Base-by-base conservation (phyloP, 2,329 filamentous ascomycete species). In the Pestalotiopsis sp. region DNA sequence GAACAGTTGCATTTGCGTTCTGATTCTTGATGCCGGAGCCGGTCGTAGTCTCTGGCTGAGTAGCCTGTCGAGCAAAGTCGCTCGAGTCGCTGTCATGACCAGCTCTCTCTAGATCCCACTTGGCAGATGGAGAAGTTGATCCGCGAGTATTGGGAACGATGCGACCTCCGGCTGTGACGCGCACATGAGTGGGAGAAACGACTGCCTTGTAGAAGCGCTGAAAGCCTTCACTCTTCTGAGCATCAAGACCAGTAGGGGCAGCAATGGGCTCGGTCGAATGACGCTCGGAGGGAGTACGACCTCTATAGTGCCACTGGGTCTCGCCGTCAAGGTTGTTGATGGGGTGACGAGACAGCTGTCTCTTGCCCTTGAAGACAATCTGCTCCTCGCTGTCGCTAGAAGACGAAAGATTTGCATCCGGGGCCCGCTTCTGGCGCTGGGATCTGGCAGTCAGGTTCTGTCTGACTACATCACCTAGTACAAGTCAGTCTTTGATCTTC, bases 181-280 rank as follows among this genome's bases (percentile, higher is more conserved):
- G 87, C 70, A 91, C 86, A 76, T 91, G 88, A 14, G 88, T 90
- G 7, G 90, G 90, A 41, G 90, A 92, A 4, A 88, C 85, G n/a
- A 91, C 90, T 12, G 89, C 88, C 75, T 90, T 89, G 80, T 89
- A 91, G 75, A 92, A 92, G 66, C 86, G 84, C 76, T 90, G 86
- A 72, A 92, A 92, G n/a, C 90, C 90, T 76, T 91, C 88, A 41
- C 85, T 85, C 72, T 87, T 85, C 76, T 91, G 89, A 31, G 87
- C 85, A 49, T 77, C 79, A 41, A 86, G 77, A 9, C 83, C 86
- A 23, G 83, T 77, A 12, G 88, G 88, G 25, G 88, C 88, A 64
- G 85, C 80, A 45, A 88, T 79, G 6, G 87, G 87, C 61, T 85
- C 85, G 57, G 75, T 79, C 58, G 78, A 77, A 20, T 77, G 73